Percentiles rank a stretch among this genome's conserved stretches.
Evolutionary conservation across 805 yeast genomes (phyloP).

Genomic region (Candida verbasci): DNA sequence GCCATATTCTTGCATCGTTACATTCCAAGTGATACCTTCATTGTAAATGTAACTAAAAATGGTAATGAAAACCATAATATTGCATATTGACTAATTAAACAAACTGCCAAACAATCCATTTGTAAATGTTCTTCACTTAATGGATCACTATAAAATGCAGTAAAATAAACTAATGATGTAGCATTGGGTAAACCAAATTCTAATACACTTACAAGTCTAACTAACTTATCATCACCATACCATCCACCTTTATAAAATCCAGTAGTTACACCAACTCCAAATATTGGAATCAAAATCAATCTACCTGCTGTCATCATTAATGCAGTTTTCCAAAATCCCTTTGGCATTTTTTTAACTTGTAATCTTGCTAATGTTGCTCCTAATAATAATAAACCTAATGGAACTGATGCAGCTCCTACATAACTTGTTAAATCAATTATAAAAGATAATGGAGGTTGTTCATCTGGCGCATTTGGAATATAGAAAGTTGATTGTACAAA

Average conservation of each 20-base stretch:
- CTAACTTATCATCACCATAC: slow-evolving; percentile 55
- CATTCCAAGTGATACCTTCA: slow-evolving; percentile 45
- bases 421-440: slow-evolving; percentile 77
- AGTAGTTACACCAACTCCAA: slow-evolving; percentile 62
- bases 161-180: slow-evolving; percentile 80
- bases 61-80: slow-evolving; percentile 68
- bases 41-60: slow-evolving; percentile 64
- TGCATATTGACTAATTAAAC: slow-evolving; percentile 70
- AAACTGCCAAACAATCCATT: slow-evolving; percentile 81
- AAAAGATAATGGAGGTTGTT: slow-evolving; percentile 76
- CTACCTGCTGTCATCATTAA: slow-evolving; percentile 52
- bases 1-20: slow-evolving; percentile 16
- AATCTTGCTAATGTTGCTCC: slow-evolving; percentile 89
- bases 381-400: slow-evolving; percentile 72
- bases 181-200: slow-evolving; percentile 84
- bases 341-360: slow-evolving; percentile 53
- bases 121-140: slow-evolving; percentile 49
- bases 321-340: slow-evolving; percentile 69
- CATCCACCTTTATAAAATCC: slow-evolving; percentile 59
- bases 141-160: slow-evolving; percentile 81
- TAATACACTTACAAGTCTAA: slow-evolving; percentile 69
- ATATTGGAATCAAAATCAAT: slow-evolving; percentile 68
- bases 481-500: slow-evolving; percentile 31
- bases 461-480: slow-evolving; percentile 79
- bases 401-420: slow-evolving; percentile 84